phyloP scores from a whole-genome alignment of 345 rosid genomes.

The Eucalyptus polyanthemos region DNA sequence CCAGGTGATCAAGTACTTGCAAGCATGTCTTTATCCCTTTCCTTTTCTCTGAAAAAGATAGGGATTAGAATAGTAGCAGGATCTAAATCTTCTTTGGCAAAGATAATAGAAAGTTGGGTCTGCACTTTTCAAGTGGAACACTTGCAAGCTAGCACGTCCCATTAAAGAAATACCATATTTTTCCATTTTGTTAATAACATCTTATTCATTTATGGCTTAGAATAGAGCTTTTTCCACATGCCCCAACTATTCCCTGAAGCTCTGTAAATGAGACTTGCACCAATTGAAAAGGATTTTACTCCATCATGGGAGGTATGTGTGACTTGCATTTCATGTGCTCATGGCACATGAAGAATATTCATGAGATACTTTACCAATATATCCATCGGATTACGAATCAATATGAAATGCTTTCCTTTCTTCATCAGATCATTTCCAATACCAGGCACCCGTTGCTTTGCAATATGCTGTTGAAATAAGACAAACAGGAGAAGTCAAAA shows the following conservation, averaged over 20 bases:
- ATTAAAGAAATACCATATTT: background rate
- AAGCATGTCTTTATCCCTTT: background rate
- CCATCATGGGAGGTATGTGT: background rate
- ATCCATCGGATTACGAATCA: conserved; percentile 70
- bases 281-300: background rate
- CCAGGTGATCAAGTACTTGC: background rate
- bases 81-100: background rate
- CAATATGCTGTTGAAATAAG: conserved; percentile 39
- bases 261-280: background rate
- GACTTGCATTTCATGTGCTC: background rate
- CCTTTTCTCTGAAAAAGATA: background rate
- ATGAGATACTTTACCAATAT: conserved; percentile 34
- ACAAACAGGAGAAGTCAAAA: background rate
- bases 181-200: background rate
- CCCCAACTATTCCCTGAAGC: background rate
- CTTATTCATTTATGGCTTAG: background rate
- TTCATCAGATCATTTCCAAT: conserved; percentile 55
- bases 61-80: background rate
- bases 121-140: background rate
- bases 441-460: conserved; percentile 51
- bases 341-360: background rate
- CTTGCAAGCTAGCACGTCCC: background rate
- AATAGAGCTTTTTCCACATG: background rate
- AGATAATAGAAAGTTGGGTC: background rate
- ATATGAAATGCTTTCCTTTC: conserved; percentile 74